phyloP scores from a whole-genome alignment of 371 early-diverging fungal genomes.

The Conidiobolus coronatus region DNA sequence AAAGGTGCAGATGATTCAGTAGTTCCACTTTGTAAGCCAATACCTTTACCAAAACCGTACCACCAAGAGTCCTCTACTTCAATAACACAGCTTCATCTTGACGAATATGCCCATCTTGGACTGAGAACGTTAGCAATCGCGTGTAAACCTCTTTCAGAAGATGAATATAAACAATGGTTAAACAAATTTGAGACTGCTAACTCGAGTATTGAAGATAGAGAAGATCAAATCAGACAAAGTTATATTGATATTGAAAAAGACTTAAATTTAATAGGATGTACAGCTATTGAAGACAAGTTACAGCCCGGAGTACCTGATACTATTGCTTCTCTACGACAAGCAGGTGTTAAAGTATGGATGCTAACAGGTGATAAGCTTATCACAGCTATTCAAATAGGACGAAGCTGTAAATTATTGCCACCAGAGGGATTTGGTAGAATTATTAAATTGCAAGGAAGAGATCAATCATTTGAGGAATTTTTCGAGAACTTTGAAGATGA shows the following conservation, averaged over 20 bases:
- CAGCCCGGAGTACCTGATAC: conserved; percentile 89
- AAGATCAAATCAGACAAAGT: conserved; percentile 46
- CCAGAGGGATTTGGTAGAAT: conserved; percentile 35
- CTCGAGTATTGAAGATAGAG: conserved; percentile 53
- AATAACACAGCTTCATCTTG: conserved; percentile 14
- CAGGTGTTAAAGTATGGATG: conserved; percentile 93
- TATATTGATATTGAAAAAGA: conserved; percentile 7
- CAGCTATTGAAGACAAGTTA: conserved; percentile 84
- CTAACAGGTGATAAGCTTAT: conserved; percentile 98
- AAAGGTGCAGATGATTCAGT: conserved; percentile 50
- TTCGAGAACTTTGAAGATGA: neutral
- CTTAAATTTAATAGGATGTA: conserved; percentile 49
- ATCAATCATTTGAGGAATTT: neutral
- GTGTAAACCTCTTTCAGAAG: conserved; percentile 40
- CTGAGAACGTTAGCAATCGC: conserved; percentile 72
- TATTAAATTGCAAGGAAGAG: conserved; percentile 5
- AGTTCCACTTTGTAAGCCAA: neutral
- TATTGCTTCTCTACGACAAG: conserved; percentile 58
- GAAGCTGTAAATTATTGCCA: conserved; percentile 48
- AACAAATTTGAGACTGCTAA: conserved; percentile 48
- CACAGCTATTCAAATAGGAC: conserved; percentile 93
- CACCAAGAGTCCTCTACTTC: neutral
- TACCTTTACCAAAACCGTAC: neutral
- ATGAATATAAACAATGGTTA: conserved; percentile 61
- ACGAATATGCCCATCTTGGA: conserved; percentile 64